Evolutionary conservation across 2,329 filamentous ascomycete genomes (phyloP).

Genomic region (Apiospora malaysiana): DNA sequence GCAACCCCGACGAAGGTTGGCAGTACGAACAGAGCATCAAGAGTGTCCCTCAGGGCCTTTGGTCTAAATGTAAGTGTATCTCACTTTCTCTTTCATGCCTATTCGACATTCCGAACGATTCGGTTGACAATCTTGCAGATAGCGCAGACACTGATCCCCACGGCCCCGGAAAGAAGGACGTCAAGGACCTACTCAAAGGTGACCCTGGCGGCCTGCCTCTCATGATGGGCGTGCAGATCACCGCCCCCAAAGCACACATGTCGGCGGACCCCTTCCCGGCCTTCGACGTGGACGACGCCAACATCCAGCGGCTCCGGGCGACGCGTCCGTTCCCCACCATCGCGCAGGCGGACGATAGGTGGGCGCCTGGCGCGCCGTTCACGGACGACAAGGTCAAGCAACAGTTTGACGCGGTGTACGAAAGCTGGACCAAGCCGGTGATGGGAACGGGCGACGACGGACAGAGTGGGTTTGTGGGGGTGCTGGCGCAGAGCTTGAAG

Average conservation of each 20-base stretch:
- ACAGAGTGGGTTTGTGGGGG: too few relatives aligned
- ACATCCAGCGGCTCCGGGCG: not conserved
- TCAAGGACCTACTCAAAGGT: slow-evolving; percentile 22
- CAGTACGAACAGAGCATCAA: slow-evolving; percentile 21
- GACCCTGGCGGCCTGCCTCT: slow-evolving; percentile 21
- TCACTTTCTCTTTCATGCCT: not conserved
- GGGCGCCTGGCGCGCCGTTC: too few relatives aligned
- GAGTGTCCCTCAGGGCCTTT: slow-evolving; percentile 21
- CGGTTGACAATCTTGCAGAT: slow-evolving; percentile 21
- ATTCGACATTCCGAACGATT: too few relatives aligned
- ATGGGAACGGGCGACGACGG: too few relatives aligned
- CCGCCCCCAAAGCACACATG: slow-evolving; percentile 23
- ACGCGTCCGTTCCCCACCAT: too few relatives aligned
- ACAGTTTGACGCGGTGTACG: too few relatives aligned
- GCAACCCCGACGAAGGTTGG: slow-evolving; percentile 17
- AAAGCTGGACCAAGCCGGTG: too few relatives aligned
- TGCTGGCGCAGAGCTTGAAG: too few relatives aligned
- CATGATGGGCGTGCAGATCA: slow-evolving; percentile 24
- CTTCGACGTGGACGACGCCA: slow-evolving; percentile 23
- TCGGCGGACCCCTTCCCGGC: slow-evolving; percentile 24
- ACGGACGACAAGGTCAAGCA: too few relatives aligned
- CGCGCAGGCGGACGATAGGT: too few relatives aligned
- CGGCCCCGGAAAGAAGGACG: slow-evolving; percentile 22
- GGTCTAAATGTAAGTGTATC: slow-evolving; percentile 24
- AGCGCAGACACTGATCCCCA: slow-evolving; percentile 18